These are phyloP conservation scores for Fomitopsis serialis DNA, from an alignment of 768 basidiomycete genomes.

Conservation along the genomic window DNA sequence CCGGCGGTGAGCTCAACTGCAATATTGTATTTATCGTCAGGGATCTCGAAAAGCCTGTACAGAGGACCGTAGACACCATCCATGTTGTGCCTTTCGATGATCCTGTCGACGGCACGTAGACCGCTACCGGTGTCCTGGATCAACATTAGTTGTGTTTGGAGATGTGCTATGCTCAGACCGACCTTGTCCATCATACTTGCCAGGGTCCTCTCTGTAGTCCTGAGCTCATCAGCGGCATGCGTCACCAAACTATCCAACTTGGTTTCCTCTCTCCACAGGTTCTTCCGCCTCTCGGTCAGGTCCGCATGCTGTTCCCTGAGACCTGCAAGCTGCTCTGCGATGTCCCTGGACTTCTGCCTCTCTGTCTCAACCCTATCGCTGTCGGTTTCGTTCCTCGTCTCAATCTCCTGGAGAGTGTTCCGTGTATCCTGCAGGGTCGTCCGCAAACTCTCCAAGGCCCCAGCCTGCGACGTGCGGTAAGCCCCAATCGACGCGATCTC, in stretches of 20 bases:
- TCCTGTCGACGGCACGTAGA: constrained; percentile 78
- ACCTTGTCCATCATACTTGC: constrained; percentile 97
- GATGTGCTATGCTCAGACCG: neutral
- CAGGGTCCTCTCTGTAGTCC: constrained; percentile 71
- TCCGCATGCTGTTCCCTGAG: constrained; percentile 53
- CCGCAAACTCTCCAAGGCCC: constrained; percentile 49
- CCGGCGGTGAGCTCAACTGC: constrained; percentile 95
- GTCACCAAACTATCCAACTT: constrained; percentile 75
- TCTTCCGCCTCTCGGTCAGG: constrained; percentile 79
- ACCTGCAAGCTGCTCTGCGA: constrained; percentile 23
- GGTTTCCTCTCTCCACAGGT: constrained; percentile 92
- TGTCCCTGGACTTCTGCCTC: constrained; percentile 45
- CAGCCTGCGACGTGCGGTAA: constrained; percentile 50
- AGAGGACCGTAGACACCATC: constrained; percentile 91
- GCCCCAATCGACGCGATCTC: constrained; percentile 69
- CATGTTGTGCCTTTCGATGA: constrained; percentile 68
- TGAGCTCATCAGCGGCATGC: constrained; percentile 76
- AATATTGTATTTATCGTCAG: constrained; percentile 83
- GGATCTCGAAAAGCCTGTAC: constrained; percentile 89
- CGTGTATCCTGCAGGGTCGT: constrained; percentile 44
- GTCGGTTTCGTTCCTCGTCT: constrained; percentile 50
- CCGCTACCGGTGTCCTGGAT: constrained; percentile 85
- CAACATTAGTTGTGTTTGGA: neutral
- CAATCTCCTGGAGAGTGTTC: constrained; percentile 49
- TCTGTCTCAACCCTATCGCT: constrained; percentile 63